A percentile compares a stretch with the other conserved stretches of the same genome.
phyloP scores from a whole-genome alignment of 2,329 filamentous ascomycete species.

The Dactylonectria macrodidyma region DNA sequence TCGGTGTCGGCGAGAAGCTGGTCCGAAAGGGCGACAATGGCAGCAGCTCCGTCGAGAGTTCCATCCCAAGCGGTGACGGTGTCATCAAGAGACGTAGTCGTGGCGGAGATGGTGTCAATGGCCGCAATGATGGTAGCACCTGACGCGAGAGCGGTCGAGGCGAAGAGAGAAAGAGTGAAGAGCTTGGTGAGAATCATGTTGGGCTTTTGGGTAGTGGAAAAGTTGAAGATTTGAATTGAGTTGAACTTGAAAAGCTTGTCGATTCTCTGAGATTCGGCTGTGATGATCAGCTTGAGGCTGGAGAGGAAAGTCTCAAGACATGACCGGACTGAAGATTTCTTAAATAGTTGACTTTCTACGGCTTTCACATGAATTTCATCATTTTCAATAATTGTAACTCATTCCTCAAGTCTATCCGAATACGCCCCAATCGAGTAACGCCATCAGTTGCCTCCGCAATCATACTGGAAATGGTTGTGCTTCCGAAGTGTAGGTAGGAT shows the following conservation, averaged over 20 bases:
- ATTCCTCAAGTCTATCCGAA: neutral
- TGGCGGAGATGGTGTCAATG: constrained; percentile 8
- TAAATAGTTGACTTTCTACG: neutral
- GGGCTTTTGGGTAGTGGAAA: neutral
- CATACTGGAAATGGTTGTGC: constrained; percentile 3
- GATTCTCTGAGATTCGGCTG: neutral
- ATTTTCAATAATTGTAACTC: neutral
- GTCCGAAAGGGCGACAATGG: constrained; percentile 16
- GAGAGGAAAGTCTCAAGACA: neutral
- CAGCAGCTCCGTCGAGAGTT: neutral
- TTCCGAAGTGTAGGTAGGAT: constrained; percentile 4
- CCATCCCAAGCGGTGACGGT: constrained; percentile 18
- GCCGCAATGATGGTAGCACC: constrained; percentile 12
- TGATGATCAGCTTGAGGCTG: neutral
- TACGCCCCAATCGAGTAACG: neutral
- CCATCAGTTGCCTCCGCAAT: neutral
- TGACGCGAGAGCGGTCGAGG: constrained; percentile 12
- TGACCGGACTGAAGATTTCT: neutral
- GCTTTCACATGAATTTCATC: neutral
- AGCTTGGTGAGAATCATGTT: constrained; percentile 21
- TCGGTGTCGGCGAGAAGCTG: constrained; percentile 11
- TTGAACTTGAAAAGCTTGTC: neutral
- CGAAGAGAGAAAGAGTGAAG: constrained; percentile 11
- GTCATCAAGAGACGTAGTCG: constrained; percentile 7
- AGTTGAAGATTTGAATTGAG: neutral